Percentiles rank a stretch among this genome's conserved stretches.
Conservation (phyloP, 2,329 filamentous ascomycete genomes). For the Trichoderma hamatum region DNA sequence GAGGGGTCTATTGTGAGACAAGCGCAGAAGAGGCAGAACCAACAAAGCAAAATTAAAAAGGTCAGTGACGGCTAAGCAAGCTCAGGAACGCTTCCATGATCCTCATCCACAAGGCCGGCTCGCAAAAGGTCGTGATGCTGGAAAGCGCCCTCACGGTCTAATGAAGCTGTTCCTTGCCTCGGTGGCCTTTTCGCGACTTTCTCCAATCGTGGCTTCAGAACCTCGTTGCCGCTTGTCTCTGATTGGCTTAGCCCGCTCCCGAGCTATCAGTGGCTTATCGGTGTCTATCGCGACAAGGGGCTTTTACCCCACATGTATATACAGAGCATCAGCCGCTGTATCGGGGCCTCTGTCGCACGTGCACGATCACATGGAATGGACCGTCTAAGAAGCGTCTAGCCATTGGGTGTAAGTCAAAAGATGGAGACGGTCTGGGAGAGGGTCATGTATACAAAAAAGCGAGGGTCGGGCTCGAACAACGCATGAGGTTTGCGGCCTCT, state of each 20-base stretch:
- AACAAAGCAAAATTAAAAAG: constrained; percentile 10
- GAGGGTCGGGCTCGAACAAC: neutral
- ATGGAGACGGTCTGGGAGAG: constrained; percentile 2
- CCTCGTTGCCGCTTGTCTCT: constrained; percentile 17
- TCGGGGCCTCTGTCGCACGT: neutral
- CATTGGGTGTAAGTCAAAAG: constrained; percentile 27
- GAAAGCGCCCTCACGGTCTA: neutral
- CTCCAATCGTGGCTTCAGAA: constrained; percentile 25
- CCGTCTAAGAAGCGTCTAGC: constrained; percentile 22
- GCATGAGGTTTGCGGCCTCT: neutral
- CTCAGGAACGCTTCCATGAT: constrained; percentile 29
- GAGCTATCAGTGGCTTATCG: constrained; percentile 15
- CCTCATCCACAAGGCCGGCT: constrained; percentile 22
- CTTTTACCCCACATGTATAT: constrained; percentile 17
- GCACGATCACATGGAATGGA: too few species aligned
- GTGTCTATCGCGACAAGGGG: neutral
- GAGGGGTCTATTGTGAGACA: constrained; percentile 16
- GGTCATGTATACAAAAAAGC: neutral
- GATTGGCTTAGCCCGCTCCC: constrained; percentile 20
- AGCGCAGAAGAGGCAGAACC: neutral
- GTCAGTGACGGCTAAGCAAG: constrained; percentile 21
- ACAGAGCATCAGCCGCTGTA: neutral
- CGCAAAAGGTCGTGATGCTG: constrained; percentile 14
- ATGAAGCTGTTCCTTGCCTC: constrained; percentile 24
- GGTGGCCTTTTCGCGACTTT: constrained; percentile 32